These are phyloP conservation scores for Otatea glauca DNA, from an alignment of 176 grass and related monocot species.

Conservation along the genomic window DNA sequence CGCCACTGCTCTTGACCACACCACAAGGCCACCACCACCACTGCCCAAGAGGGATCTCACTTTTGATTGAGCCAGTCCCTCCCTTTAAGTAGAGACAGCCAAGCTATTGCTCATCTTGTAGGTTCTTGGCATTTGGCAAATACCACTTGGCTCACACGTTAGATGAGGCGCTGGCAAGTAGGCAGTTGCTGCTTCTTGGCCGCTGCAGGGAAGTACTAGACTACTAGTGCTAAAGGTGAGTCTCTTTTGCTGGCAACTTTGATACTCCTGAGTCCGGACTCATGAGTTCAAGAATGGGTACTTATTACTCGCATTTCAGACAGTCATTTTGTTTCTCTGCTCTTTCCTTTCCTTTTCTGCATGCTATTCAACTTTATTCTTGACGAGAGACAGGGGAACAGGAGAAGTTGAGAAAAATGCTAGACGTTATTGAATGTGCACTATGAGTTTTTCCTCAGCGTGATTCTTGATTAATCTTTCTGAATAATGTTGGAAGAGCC, in stretches of 20 bases:
- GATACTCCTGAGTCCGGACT: neutral
- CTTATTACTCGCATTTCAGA: constrained; percentile 33
- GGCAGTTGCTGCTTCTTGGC: constrained; percentile 18
- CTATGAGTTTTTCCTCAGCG: neutral
- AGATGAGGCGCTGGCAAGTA: neutral
- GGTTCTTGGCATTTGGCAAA: constrained; percentile 9
- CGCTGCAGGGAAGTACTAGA: constrained; percentile 16
- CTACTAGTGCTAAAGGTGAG: constrained; percentile 44
- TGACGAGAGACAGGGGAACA: neutral
- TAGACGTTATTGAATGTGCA: neutral
- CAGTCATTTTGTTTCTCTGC: constrained; percentile 21
- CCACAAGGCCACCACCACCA: constrained; percentile 35
- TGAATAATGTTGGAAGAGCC: neutral
- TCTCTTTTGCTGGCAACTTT: constrained; percentile 35
- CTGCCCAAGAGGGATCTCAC: constrained; percentile 27
- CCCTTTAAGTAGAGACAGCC: constrained; percentile 42
- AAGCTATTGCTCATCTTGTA: constrained; percentile 24
- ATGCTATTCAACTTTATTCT: constrained; percentile 43
- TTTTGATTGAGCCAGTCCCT: neutral
- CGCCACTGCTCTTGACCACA: constrained; percentile 60
- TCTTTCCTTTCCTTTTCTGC: constrained; percentile 18
- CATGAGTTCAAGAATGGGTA: constrained; percentile 39
- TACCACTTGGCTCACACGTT: neutral
- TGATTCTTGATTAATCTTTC: neutral
- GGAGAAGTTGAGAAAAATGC: neutral